phyloP scores from a whole-genome alignment of 1,139 yeast species.

The Suhomyces coccinellae region DNA sequence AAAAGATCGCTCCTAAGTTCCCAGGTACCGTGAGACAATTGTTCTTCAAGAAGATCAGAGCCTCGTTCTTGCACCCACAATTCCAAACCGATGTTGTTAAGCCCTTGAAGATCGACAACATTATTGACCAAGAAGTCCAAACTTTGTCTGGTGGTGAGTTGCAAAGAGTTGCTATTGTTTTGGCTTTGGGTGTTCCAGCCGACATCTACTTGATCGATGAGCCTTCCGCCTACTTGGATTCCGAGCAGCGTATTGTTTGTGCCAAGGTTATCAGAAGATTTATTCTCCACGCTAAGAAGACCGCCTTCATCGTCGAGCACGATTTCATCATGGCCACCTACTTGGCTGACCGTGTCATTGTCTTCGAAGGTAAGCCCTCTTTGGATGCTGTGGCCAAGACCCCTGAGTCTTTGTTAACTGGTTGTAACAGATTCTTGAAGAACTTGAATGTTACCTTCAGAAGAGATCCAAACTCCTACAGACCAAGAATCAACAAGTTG shows the following conservation, averaged over 20 bases:
- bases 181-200: conserved; percentile 91
- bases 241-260: conserved; percentile 99
- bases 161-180: conserved; percentile 97
- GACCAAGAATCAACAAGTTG: conserved; percentile 97
- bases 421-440: conserved; percentile 96
- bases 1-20: conserved; percentile 97
- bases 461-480: conserved; percentile 96
- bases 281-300: conserved; percentile 92
- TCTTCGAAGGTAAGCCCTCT: conserved; percentile 94
- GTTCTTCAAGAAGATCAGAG: conserved; percentile 93
- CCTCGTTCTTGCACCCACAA: conserved; percentile 92
- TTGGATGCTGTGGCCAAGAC: conserved; percentile 76
- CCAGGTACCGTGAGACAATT: conserved; percentile 98
- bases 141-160: conserved; percentile 98
- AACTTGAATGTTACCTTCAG: conserved; percentile 96
- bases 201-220: conserved; percentile 96
- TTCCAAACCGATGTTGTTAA: conserved; percentile 97
- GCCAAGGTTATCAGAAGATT: conserved; percentile 97
- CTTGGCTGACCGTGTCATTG: conserved; percentile 97
- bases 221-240: conserved; percentile 97
- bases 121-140: conserved; percentile 96
- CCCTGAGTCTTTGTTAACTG: conserved; percentile 91
- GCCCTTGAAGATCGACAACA: conserved; percentile 90
- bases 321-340: conserved; percentile 99
- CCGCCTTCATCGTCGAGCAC: conserved; percentile 98